Evolutionary conservation across 2,329 filamentous ascomycete species (phyloP).

Genomic region (Beauveria sp.): DNA sequence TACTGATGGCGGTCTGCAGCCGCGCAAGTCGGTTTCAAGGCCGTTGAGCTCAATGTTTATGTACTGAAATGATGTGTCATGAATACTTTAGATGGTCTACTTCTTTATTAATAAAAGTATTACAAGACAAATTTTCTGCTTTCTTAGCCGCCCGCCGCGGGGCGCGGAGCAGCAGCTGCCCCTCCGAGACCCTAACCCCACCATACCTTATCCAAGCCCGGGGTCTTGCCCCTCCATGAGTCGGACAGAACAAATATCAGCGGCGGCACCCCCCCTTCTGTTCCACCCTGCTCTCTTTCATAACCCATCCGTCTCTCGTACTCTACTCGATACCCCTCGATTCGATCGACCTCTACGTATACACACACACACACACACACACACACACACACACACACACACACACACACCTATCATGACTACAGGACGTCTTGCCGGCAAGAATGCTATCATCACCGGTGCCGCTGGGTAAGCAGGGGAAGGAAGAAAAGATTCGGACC

Average conservation of each 20-base stretch:
- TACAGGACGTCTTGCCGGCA: slow-evolving; percentile 47
- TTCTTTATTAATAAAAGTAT: neutral
- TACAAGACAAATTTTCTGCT: neutral
- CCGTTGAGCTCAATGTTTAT: neutral
- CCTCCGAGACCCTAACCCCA: neutral
- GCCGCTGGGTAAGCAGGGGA: slow-evolving; percentile 65
- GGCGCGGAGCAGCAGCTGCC: neutral
- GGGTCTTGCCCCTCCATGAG: slow-evolving; percentile 7
- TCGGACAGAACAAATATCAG: slow-evolving; percentile 3
- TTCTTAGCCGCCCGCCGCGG: neutral
- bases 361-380: neutral
- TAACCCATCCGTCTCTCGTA: neutral
- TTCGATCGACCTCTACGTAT: neutral
- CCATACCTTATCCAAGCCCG: slow-evolving; percentile 2
- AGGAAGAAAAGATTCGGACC: neutral
- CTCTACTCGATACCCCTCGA: slow-evolving; percentile 1
- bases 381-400: neutral
- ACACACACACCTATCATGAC: slow-evolving; percentile 7
- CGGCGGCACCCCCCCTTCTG: neutral
- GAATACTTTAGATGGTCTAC: too few species aligned
- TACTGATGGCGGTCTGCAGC: neutral
- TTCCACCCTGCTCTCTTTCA: neutral
- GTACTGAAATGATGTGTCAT: neutral
- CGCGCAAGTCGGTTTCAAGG: neutral
- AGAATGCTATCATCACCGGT: slow-evolving; percentile 70